These are phyloP conservation scores for Cyphellophora europaea DNA, from an alignment of 2,329 filamentous ascomycete species.

Conservation along the genomic window DNA sequence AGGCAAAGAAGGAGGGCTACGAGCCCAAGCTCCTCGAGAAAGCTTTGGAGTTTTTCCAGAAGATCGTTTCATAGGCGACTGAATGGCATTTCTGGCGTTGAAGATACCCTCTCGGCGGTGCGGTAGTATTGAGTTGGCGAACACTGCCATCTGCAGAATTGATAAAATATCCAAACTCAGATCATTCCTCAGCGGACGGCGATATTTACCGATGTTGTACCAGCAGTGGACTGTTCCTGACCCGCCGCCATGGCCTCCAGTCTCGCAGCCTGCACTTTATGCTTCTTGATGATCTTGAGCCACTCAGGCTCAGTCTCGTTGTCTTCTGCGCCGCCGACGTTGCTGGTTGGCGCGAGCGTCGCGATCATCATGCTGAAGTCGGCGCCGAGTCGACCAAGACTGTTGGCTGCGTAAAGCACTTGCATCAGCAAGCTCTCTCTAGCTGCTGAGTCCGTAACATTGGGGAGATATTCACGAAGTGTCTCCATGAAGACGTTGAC, in stretches of 20 bases:
- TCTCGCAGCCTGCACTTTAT: constrained; percentile 18
- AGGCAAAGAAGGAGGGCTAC: constrained; percentile 12
- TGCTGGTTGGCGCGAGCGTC: constrained; percentile 23
- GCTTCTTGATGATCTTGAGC: constrained; percentile 18
- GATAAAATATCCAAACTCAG: background rate
- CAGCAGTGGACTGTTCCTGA: constrained; percentile 8
- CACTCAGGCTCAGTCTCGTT: constrained; percentile 40
- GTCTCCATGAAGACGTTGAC: constrained; percentile 73
- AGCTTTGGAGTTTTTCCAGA: constrained; percentile 23
- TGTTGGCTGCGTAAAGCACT: constrained; percentile 51
- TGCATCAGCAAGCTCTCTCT: constrained; percentile 28
- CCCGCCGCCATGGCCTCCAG: constrained; percentile 18
- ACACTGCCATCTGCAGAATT: background rate
- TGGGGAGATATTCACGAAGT: constrained; percentile 17
- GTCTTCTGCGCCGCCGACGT: constrained; percentile 29
- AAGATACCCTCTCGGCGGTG: background rate
- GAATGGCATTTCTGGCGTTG: background rate
- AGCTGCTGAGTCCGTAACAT: constrained; percentile 39
- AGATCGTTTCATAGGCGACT: background rate
- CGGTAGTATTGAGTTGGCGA: background rate
- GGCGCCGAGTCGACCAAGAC: constrained; percentile 77
- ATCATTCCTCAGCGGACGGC: constrained; percentile 1
- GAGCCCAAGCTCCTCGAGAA: constrained; percentile 11
- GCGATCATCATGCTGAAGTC: constrained; percentile 89
- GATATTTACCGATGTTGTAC: background rate